These are phyloP conservation scores for Fusarium sp. DNA, from an alignment of 2,329 filamentous ascomycete genomes.

Conservation along the genomic window DNA sequence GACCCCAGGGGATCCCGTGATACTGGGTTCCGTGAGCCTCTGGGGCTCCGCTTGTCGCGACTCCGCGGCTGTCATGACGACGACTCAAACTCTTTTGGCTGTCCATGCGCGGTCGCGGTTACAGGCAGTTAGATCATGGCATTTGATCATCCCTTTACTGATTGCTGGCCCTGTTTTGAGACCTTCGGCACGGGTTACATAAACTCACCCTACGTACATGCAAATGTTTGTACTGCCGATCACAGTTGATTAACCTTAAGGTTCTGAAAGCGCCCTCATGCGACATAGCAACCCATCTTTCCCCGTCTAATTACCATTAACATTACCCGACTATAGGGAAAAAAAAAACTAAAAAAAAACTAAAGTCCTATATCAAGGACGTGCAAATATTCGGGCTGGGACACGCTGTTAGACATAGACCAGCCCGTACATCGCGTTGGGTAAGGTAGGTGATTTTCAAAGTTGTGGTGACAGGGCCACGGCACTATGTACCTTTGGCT, in stretches of 20 bases:
- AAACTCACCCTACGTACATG: not conserved
- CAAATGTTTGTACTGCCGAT: not conserved
- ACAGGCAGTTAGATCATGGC: not conserved
- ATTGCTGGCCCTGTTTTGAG: not conserved
- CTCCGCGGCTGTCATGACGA: constrained; percentile 1
- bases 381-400: not conserved
- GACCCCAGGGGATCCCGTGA: constrained; percentile 27
- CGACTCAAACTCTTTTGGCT: not conserved
- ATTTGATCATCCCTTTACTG: too few relatives aligned
- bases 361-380: not conserved
- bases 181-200: not conserved
- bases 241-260: not conserved
- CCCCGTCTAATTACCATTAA: not conserved
- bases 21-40: constrained; percentile 11
- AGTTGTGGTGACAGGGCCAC: constrained; percentile 33
- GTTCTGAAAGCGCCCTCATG: not conserved
- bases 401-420: not conserved
- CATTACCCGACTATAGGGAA: not conserved
- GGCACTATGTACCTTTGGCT: constrained; percentile 36
- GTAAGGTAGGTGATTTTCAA: constrained; percentile 16
- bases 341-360: not conserved
- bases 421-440: constrained; percentile 16
- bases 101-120: not conserved
- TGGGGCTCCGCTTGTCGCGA: constrained; percentile 7
- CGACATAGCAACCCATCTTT: not conserved